These are phyloP conservation scores for barley (Hordeum vulgare) DNA, from an alignment of 176 grass and related monocot species.

Conservation along the genomic window DNA sequence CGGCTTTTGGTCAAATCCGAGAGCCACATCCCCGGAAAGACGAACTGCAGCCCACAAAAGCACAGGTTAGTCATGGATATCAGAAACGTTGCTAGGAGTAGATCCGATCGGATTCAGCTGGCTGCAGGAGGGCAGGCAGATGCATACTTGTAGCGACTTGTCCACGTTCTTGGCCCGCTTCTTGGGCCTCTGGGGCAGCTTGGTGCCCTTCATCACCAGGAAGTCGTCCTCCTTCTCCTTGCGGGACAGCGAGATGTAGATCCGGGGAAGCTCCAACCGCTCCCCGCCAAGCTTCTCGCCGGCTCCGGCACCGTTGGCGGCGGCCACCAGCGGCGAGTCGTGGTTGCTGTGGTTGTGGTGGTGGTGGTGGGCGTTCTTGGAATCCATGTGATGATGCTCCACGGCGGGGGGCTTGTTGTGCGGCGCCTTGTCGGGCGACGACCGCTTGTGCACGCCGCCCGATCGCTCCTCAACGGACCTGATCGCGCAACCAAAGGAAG, in stretches of 20 bases:
- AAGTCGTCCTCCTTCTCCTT: slow-evolving; percentile 98
- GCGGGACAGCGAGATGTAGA: slow-evolving; percentile 80
- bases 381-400: slow-evolving; percentile 25
- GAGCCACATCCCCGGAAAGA: slow-evolving; percentile 97
- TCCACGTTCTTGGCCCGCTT: slow-evolving; percentile 90
- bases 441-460: slow-evolving; percentile 20
- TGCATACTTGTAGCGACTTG: slow-evolving; percentile 69
- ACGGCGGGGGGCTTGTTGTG: not conserved
- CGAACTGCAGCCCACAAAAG: slow-evolving; percentile 33
- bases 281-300: slow-evolving; percentile 34
- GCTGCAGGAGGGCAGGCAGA: not conserved
- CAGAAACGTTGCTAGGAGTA: no score
- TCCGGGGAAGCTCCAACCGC: slow-evolving; percentile 79
- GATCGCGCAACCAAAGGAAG: not conserved
- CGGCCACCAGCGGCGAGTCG: not conserved
- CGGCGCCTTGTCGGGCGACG: slow-evolving; percentile 40
- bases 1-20: slow-evolving; percentile 79
- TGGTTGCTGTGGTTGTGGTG: slow-evolving; percentile 16
- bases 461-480: slow-evolving; percentile 44
- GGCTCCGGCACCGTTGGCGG: slow-evolving; percentile 7
- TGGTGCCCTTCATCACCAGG: slow-evolving; percentile 79
- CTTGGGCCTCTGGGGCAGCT: slow-evolving; percentile 89
- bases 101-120: slow-evolving; percentile 6
- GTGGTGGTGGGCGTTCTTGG: slow-evolving; percentile 23
- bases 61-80: not conserved